Base-by-base conservation (phyloP, 2,329 filamentous ascomycete genomes). In the Venturia carpophila region DNA sequence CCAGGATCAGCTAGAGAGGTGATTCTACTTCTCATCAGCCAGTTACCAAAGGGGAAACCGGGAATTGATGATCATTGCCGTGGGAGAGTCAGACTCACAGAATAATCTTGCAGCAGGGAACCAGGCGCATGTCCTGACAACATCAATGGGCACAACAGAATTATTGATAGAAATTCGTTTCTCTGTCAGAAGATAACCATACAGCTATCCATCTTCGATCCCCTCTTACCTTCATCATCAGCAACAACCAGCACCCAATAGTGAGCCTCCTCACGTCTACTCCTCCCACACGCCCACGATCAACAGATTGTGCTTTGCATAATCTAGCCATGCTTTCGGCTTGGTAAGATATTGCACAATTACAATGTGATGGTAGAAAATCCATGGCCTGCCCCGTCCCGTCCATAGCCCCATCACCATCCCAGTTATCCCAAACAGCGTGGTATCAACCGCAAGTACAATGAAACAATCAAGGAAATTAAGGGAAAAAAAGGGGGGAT, bases 351-450 rank as follows among this genome's bases (percentile, higher is more conserved):
- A 58, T 11, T 39, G 52, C 52, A 58, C 52, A 58, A 37, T 37
- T 58, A 58, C 52, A 37, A 58, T 58, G 49, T 30, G 27, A 10
- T 58, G 11, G 30, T 58, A 10, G 47, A 52, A 52, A 52, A 52
- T 52, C n/a, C 47, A 13, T 52, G 24, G 21, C 47, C 47, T 27
- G 17, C 30, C 27, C 27, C 52, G 37, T 37, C 52, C 30, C 52
- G 37, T 34, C 27, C 52, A 24, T 37, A 37, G 52, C 27, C 52
- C 52, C 27, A 2, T 58, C 52, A 15, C 52, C 30, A 58, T 58
- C 52, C 52, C 52, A 58, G 13, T 58, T 58, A 58, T 37, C 52
- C 52, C 52, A 58, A 58, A 58, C 52, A 58, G 52, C 52, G 52
- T 58, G 52, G 52, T 58, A 58, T 58, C 52, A 58, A 27, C 52